Evolutionary conservation across 1,139 yeast genomes (phyloP), one percentile per base, ranked within the genome.

Genomic region (Geotrichum restrictum): DNA sequence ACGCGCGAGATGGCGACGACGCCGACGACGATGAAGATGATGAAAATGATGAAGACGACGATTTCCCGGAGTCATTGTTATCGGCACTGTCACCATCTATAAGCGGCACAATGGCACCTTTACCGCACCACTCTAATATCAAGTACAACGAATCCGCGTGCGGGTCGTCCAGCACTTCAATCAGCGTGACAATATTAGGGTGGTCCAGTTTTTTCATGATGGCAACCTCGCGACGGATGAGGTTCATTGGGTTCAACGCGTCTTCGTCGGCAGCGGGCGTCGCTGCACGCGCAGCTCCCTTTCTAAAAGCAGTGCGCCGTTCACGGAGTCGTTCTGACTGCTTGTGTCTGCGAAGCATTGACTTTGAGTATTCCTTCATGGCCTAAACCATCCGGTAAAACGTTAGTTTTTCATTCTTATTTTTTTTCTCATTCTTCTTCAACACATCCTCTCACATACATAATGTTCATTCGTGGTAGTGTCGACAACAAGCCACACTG

Each of bases 401-500:
- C n/a, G n/a, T n/a, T n/a, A n/a, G n/a, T n/a, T n/a, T n/a, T n/a
- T n/a, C n/a, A n/a, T n/a, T n/a, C n/a, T n/a, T n/a, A n/a, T n/a
- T n/a, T n/a, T n/a, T n/a, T n/a, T n/a, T n/a, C n/a, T n/a, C n/a
- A n/a, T n/a, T n/a, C n/a, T n/a, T n/a, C n/a, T n/a, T n/a, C n/a
- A n/a, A n/a, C n/a, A n/a, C n/a, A 16, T 11, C 2, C 4, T 22
- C 13, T 10, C 21, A 53, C 59, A 27, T 46, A 56, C 65, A 81
- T 82, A 22, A 77, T 76, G 51, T 77, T 59, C 45, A 31, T 52
- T 59, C 0, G 69, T 64, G n/a, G 58, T 59, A 27, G 77, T 70
- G 66, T 89, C 96, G 10, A 82, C 65, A 0, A 95, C 96, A 3
- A 88, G 79, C 61, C 93, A 85, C 3, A 93, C 98, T 0, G 84